Evolutionary conservation across 805 yeast species (phyloP).

Genomic region (Monosporozyma unispora): DNA sequence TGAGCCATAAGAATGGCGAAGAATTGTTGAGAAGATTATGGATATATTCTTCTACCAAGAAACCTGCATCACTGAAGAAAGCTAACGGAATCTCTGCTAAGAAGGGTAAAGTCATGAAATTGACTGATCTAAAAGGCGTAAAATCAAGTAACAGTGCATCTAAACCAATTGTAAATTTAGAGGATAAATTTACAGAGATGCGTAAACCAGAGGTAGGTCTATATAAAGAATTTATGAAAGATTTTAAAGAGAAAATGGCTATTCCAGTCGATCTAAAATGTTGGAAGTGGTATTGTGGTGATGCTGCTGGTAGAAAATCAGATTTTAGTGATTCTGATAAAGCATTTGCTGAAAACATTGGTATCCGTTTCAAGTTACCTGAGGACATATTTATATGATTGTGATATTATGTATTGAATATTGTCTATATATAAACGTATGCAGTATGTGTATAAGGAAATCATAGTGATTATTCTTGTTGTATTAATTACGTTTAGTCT

Average conservation of each 20-base stretch:
- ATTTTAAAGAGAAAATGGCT: constrained; percentile 22
- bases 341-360: constrained; percentile 52
- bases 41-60: constrained; percentile 58
- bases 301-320: constrained; percentile 78
- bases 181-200: constrained; percentile 26
- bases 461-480: not conserved
- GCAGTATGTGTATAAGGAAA: not conserved
- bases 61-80: constrained; percentile 31
- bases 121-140: not conserved
- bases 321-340: constrained; percentile 80
- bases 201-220: constrained; percentile 77
- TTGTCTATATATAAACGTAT: not conserved
- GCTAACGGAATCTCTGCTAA: constrained; percentile 1
- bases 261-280: not conserved
- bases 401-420: not conserved
- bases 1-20: constrained; percentile 19
- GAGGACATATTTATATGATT: constrained; percentile 48
- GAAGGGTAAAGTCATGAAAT: not conserved
- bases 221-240: constrained; percentile 49
- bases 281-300: constrained; percentile 62
- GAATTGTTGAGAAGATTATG: constrained; percentile 28
- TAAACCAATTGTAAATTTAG: not conserved
- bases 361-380: constrained; percentile 54
- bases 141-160: not conserved
- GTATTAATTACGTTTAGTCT: not conserved